phyloP scores from a whole-genome alignment of 1,284 basidiomycete species.

The Leccinum cinnamomeum region DNA sequence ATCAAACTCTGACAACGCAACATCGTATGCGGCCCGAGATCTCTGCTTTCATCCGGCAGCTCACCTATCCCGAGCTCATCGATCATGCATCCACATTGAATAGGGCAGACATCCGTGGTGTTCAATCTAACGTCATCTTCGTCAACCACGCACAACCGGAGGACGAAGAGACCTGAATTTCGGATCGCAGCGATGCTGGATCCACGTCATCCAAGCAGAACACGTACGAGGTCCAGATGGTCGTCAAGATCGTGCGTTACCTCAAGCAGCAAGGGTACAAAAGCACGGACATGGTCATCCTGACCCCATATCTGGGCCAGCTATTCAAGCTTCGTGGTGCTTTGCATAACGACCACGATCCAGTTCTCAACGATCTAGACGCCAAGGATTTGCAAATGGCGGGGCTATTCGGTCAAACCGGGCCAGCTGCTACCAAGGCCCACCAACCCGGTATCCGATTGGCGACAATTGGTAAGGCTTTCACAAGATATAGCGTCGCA shows the following conservation, averaged over 20 bases:
- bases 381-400: slow-evolving; percentile 55
- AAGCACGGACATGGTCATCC: slow-evolving; percentile 54
- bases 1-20: slow-evolving; percentile 53
- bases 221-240: slow-evolving; percentile 56
- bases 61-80: slow-evolving; percentile 63
- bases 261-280: slow-evolving; percentile 67
- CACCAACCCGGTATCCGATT: slow-evolving; percentile 43
- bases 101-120: slow-evolving; percentile 52
- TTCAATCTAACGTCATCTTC: slow-evolving; percentile 59
- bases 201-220: slow-evolving; percentile 62
- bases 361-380: slow-evolving; percentile 63
- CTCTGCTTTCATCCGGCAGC: slow-evolving; percentile 51
- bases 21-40: slow-evolving; percentile 75
- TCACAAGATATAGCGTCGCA: too few relatives aligned
- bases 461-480: slow-evolving; percentile 56
- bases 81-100: slow-evolving; percentile 51
- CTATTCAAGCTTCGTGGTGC: slow-evolving; percentile 48
- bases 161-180: slow-evolving; percentile 42
- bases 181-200: slow-evolving; percentile 45
- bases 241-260: slow-evolving; percentile 62
- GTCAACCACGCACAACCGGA: slow-evolving; percentile 59
- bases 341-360: slow-evolving; percentile 51
- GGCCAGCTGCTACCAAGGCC: slow-evolving; percentile 40
- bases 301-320: slow-evolving; percentile 70
- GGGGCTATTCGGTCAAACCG: slow-evolving; percentile 41